These are phyloP conservation scores for Agaricus subrufescens DNA, from an alignment of 768 basidiomycete genomes.

Conservation along the genomic window DNA sequence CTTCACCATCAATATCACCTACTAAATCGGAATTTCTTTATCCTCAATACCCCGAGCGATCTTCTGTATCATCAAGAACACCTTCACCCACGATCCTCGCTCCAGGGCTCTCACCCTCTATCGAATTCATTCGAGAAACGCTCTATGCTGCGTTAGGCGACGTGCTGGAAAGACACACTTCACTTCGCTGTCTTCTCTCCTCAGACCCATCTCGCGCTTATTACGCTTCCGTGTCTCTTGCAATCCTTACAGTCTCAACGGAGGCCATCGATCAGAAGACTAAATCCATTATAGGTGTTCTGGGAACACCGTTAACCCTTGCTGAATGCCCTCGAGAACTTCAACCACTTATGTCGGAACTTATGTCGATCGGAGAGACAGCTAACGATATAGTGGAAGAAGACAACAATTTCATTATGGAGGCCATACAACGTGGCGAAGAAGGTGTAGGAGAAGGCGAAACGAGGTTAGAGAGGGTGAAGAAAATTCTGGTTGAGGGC, in stretches of 20 bases:
- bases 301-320: slow-evolving; percentile 52
- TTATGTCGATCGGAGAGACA: slow-evolving; percentile 47
- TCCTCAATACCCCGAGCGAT: slow-evolving; percentile 13
- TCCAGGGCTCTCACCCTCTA: slow-evolving; percentile 48
- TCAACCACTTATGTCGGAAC: slow-evolving; percentile 66
- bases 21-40: slow-evolving; percentile 10
- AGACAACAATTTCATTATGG: slow-evolving; percentile 52
- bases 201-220: slow-evolving; percentile 69
- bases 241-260: slow-evolving; percentile 65
- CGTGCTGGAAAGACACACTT: slow-evolving; percentile 50
- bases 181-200: slow-evolving; percentile 52
- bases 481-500: slow-evolving; percentile 52
- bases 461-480: slow-evolving; percentile 56
- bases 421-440: slow-evolving; percentile 29
- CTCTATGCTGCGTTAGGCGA: slow-evolving; percentile 80
- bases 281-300: slow-evolving; percentile 45
- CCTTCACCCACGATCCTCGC: slow-evolving; percentile 33
- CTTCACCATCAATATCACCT: slow-evolving; percentile 20
- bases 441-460: slow-evolving; percentile 35
- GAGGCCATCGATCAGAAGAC: slow-evolving; percentile 45
- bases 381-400: slow-evolving; percentile 46
- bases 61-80: slow-evolving; percentile 17
- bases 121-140: slow-evolving; percentile 81
- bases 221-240: slow-evolving; percentile 69
- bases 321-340: slow-evolving; percentile 58